Base-by-base conservation (phyloP, 495 filamentous ascomycete species). In the Bryoglossum gracile region DNA sequence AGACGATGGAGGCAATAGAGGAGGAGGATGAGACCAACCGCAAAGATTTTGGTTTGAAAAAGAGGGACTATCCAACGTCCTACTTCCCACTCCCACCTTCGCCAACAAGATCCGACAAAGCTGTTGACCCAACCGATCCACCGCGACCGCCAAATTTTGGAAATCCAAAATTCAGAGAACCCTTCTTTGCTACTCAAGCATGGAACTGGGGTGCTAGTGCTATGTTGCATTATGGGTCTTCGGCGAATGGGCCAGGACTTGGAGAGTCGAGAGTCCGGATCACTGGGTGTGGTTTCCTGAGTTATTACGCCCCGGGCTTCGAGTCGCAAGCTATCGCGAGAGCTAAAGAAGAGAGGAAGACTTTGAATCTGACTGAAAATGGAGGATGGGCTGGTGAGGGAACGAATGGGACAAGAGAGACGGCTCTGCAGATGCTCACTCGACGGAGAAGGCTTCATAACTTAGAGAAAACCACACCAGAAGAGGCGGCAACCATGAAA, bases 251-350 rank as follows among this genome's bases (percentile, higher is more conserved):
- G 19, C 53, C 50, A 10, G 61, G 61, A 21, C n/a, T 47, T 2
- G 60, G 60, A 6, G 58, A 63, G 41, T 46, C 53, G 11, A 18
- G 61, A 4, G 58, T 57, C 13, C 50, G 50, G 34, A 39, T 64
- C 5, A 44, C 55, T 10, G 41, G 26, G 33, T 64, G 61, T 51
- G 62, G 62, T 0, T 35, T 67, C 17, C 45, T 67, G 34, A 66
- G 61, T 21, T 67, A 59, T 44, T 67, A 69, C 48, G 50, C 64
- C 19, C 57, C 58, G 8, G 30, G 9, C 4, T 59, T 65, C 46
- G 8, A 56, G 38, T 55, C 53, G 17, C 38, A 55, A 33, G 42
- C 28, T 14, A 17, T 39, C 14, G 28, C 53, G 10, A 28, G 53
- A 51, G 43, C 26, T 8, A 16, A 34, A 2, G 38, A 46, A 37